Percentiles rank a stretch among this genome's conserved stretches.
phyloP scores from a whole-genome alignment of 139 green algal genomes.

The Chlamydomonas sp. region DNA sequence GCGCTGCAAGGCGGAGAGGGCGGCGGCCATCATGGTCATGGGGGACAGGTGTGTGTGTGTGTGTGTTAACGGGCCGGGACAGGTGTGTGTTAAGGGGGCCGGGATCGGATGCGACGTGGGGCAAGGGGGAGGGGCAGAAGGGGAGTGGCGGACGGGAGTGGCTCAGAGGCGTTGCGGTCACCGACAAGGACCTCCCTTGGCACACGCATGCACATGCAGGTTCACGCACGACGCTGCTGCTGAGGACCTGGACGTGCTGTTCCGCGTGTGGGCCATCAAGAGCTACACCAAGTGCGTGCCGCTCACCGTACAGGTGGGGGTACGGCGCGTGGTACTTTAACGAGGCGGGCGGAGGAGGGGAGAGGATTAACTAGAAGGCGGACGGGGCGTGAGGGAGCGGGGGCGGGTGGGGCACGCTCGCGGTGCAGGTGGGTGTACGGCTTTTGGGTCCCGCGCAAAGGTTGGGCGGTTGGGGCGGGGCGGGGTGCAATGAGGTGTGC shows the following conservation, averaged over 20 bases:
- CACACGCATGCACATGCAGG: not conserved
- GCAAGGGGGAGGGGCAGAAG: not conserved
- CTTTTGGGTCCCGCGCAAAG: too few species aligned
- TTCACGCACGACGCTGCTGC: slow-evolving; percentile 69
- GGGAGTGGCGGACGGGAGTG: not conserved
- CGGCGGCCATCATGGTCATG: slow-evolving; percentile 71
- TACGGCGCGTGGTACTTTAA: not conserved
- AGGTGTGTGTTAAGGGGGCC: too few species aligned
- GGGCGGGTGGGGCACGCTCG: not conserved
- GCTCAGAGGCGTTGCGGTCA: not conserved
- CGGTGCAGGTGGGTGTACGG: not conserved
- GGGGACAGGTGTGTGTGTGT: slow-evolving; percentile 57
- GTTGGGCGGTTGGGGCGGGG: too few species aligned
- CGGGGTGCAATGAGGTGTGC: too few species aligned
- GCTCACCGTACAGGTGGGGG: slow-evolving; percentile 77
- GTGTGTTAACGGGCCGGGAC: not conserved
- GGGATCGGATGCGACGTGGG: too few species aligned
- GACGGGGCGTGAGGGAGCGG: not conserved
- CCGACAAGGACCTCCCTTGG: not conserved
- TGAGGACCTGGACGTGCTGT: slow-evolving; percentile 84
- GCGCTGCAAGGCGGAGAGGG: slow-evolving; percentile 50
- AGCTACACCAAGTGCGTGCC: slow-evolving; percentile 83
- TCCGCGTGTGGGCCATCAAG: slow-evolving; percentile 88
- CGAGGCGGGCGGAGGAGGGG: too few species aligned
- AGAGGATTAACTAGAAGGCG: not conserved